Conservation (phyloP, 495 filamentous ascomycete species). For the Tuber umbilicatum region DNA sequence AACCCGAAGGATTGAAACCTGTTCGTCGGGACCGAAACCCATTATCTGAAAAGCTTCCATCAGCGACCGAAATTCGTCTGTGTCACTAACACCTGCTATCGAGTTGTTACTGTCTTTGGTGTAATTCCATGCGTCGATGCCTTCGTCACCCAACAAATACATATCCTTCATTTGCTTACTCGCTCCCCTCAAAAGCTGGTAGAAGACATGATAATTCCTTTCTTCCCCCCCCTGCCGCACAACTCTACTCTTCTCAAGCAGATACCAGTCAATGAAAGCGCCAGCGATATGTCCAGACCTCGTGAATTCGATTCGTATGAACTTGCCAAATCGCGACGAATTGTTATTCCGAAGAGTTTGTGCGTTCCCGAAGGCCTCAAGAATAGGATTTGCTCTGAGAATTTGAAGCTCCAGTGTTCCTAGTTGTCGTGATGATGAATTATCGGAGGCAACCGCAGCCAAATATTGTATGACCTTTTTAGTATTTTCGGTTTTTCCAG, state of each 20-base stretch:
- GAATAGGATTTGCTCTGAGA: conserved; percentile 89
- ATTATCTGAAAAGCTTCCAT: conserved; percentile 93
- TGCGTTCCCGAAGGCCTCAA: conserved; percentile 97
- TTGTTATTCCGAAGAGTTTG: conserved; percentile 98
- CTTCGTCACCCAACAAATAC: conserved; percentile 63
- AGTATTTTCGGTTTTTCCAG: conserved; percentile 98
- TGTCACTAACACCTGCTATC: conserved; percentile 85
- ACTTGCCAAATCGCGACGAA: conserved; percentile 97
- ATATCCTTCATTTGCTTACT: conserved; percentile 63
- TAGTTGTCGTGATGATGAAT: conserved; percentile 43
- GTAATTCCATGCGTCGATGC: conserved; percentile 83
- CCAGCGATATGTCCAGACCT: conserved; percentile 86
- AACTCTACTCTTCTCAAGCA: conserved; percentile 93
- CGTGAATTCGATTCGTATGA: conserved; percentile 95
- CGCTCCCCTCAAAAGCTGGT: conserved; percentile 84
- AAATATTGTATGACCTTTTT: conserved; percentile 99
- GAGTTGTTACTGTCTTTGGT: conserved; percentile 82
- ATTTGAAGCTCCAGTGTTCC: conserved; percentile 87
- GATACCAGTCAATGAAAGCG: conserved; percentile 97
- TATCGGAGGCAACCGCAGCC: conserved; percentile 84
- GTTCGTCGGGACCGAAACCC: conserved; percentile 84
- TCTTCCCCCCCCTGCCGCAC: conserved; percentile 79
- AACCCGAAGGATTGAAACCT: conserved; percentile 72
- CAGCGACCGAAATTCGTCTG: conserved; percentile 79
- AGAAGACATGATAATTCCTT: conserved; percentile 96